These are phyloP conservation scores for Penicillium desertorum DNA, from an alignment of 495 filamentous ascomycete genomes.

Conservation along the genomic window DNA sequence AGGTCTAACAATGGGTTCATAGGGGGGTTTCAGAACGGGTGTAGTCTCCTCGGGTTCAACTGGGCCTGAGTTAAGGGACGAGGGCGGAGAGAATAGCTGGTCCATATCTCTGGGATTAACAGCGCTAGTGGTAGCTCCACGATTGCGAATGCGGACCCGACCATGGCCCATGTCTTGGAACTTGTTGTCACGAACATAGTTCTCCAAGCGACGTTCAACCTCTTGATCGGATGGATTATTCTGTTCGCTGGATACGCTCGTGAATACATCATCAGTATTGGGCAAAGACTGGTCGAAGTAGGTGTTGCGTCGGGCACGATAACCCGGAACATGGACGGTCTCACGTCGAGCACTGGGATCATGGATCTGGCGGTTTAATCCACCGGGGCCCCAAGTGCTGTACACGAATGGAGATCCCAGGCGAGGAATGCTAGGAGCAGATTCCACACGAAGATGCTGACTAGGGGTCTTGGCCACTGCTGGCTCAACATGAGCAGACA, in stretches of 20 bases:
- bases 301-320: conserved; percentile 48
- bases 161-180: conserved; percentile 45
- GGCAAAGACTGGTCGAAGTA: conserved; percentile 48
- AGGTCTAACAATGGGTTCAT: conserved; percentile 34
- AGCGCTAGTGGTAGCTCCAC: conserved; percentile 50
- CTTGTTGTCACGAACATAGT: conserved; percentile 48
- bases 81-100: conserved; percentile 52
- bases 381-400: conserved; percentile 56
- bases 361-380: conserved; percentile 35
- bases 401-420: conserved; percentile 59
- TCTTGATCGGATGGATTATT: conserved; percentile 46
- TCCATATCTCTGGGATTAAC: conserved; percentile 41
- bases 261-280: conserved; percentile 55
- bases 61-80: conserved; percentile 38
- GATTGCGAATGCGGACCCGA: conserved; percentile 51
- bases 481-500: conserved; percentile 12
- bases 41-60: conserved; percentile 32
- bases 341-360: conserved; percentile 37
- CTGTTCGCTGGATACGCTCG: conserved; percentile 41
- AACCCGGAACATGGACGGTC: conserved; percentile 48
- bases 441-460: conserved; percentile 26
- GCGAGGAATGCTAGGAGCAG: conserved; percentile 35
- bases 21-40: conserved; percentile 27
- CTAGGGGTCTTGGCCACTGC: conserved; percentile 13
- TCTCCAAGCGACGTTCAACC: conserved; percentile 49